A percentile compares a stretch with the other conserved stretches of the same genome.
phyloP scores from a whole-genome alignment of 768 basidiomycete species.

The Tricholoma furcatifolium region DNA sequence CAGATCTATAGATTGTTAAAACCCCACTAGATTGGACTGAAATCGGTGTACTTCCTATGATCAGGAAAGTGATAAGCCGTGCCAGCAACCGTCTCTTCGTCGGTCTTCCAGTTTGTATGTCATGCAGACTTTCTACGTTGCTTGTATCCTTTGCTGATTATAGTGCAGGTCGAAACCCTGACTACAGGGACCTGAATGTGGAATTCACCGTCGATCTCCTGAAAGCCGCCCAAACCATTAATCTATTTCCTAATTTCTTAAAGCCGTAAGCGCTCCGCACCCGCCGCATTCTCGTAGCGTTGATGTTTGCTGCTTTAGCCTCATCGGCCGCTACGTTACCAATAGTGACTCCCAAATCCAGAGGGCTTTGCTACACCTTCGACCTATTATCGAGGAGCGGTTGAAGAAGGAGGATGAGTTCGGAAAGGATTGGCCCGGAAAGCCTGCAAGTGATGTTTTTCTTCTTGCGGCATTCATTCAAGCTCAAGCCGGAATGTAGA shows the following conservation, averaged over 20 bases:
- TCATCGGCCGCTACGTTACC: slow-evolving; percentile 24
- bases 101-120: slow-evolving; percentile 40
- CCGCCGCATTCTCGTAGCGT: background rate
- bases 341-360: slow-evolving; percentile 20
- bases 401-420: slow-evolving; percentile 25
- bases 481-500: slow-evolving; percentile 12
- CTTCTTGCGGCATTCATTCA: too few relatives aligned
- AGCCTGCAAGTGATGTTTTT: slow-evolving; percentile 22
- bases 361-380: slow-evolving; percentile 24
- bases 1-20: too few relatives aligned
- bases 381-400: slow-evolving; percentile 31
- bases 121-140: too few relatives aligned
- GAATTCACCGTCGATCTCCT: slow-evolving; percentile 35
- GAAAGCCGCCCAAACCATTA: slow-evolving; percentile 28
- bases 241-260: slow-evolving; percentile 38
- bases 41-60: slow-evolving; percentile 23
- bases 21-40: slow-evolving; percentile 36
- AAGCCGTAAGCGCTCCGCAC: slow-evolving; percentile 35
- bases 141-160: background rate
- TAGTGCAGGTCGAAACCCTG: slow-evolving; percentile 44
- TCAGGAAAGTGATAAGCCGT: slow-evolving; percentile 34
- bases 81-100: slow-evolving; percentile 44
- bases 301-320: slow-evolving; percentile 1
- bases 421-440: slow-evolving; percentile 34
- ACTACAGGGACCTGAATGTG: slow-evolving; percentile 36